Base-by-base conservation (phyloP, 2,329 filamentous ascomycete genomes). In the Incumbomyces delicatus region DNA sequence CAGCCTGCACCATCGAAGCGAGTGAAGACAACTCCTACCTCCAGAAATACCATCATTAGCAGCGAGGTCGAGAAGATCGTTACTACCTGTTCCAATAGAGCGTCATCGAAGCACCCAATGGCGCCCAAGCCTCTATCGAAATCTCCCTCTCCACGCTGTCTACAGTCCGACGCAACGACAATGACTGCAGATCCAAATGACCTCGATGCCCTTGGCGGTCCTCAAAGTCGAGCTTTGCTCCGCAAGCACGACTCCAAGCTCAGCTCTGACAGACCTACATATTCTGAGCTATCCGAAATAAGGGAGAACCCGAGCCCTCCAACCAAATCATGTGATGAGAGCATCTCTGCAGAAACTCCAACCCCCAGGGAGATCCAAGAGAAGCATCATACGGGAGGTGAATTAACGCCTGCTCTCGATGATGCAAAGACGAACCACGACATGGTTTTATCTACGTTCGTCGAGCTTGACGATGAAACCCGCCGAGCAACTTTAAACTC, bases 121-220 rank as follows among this genome's bases (percentile, higher is more conserved):
- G 16, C 13, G 12, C 33, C 11, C 33, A 35, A 35, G 33, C 33
- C 33, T 5, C 13, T 17, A 6, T 31, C n/a, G 20, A 10, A 33
- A 30, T 12, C n/a, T 32, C 14, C 17, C 13, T 29, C 22, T 8
- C 33, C 42, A 14, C 16, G 12, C 14, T 20, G 38, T 18, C 20
- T 17, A 2, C 20, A 31, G 8, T 45, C 42, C 14, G 42, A 45
- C 27, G 42, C 20, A 34, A 37, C 42, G 3, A 45, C 42, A 5
- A 14, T 27, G 14, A 38, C 42, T 7, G 33, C 20, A 11, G 42
- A 37, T n/a, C 36, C 42, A 10, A 11, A 22, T 13, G 42, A 45
- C 27, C 42, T 45, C 13, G 33, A 45, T 17, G 16, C 33, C 3
- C 17, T 18, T 22, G 11, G 16, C 12, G 29, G 17, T 5, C 16